phyloP scores from a whole-genome alignment of 1,284 basidiomycete species.

The Fomes fomentarius region DNA sequence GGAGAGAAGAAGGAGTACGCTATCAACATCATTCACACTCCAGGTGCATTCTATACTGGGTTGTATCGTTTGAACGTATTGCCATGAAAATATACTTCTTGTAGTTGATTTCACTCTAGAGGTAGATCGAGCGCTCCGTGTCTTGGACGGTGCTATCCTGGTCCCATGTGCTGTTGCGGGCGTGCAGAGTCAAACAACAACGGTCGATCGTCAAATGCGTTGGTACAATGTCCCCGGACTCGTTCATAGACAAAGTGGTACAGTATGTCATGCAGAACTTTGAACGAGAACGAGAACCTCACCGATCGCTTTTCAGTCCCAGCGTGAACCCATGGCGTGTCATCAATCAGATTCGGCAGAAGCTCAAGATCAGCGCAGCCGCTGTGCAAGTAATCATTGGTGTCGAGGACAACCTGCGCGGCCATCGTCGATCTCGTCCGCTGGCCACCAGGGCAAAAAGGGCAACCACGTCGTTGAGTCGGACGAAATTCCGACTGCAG shows the following conservation, averaged over 20 bases:
- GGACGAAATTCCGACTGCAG: conserved; percentile 85
- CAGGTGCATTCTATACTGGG: conserved; percentile 67
- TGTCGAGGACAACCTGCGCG: conserved; percentile 84
- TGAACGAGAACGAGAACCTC: not conserved
- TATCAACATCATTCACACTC: conserved; percentile 99
- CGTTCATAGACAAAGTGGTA: conserved; percentile 99
- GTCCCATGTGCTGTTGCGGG: conserved; percentile 98
- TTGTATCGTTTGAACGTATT: conserved; percentile 2
- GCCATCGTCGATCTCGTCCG: conserved; percentile 94
- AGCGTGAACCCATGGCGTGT: conserved; percentile 98
- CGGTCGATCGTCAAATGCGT: conserved; percentile 98
- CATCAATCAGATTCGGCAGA: conserved; percentile 89
- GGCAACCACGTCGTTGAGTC: conserved; percentile 86
- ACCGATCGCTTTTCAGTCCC: conserved; percentile 54
- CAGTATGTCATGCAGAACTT: conserved; percentile 48
- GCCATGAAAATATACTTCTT: not conserved
- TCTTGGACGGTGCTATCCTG: conserved; percentile 95
- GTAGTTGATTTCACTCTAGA: conserved; percentile 99
- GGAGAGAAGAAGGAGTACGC: conserved; percentile 83
- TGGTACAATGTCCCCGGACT: conserved; percentile 94
- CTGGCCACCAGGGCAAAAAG: conserved; percentile 94
- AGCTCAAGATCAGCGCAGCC: conserved; percentile 92
- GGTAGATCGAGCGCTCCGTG: conserved; percentile 95
- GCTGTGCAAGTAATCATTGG: conserved; percentile 98
- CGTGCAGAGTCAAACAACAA: conserved; percentile 97